These are phyloP conservation scores for Glycine tomentella DNA, from an alignment of 306 rosid species.

Conservation along the genomic window DNA sequence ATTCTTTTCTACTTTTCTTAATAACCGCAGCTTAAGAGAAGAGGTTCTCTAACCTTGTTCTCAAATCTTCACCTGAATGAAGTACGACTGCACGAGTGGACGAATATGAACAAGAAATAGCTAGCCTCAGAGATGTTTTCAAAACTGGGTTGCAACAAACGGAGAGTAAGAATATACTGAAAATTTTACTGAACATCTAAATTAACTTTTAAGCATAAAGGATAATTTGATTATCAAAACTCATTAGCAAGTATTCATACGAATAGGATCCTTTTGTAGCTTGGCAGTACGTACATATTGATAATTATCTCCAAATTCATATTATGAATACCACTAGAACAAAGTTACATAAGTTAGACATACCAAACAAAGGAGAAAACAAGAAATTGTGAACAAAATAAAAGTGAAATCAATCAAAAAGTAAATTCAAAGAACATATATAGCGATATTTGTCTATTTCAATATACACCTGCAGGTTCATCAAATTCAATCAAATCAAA, in stretches of 20 bases:
- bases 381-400: not conserved
- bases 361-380: constrained; percentile 1
- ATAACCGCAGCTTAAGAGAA: not conserved
- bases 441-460: not conserved
- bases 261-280: not conserved
- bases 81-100: not conserved
- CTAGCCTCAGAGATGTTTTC: not conserved
- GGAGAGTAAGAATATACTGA: constrained; percentile 16
- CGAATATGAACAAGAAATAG: constrained; percentile 7
- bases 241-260: constrained; percentile 2
- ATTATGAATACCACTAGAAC: not conserved
- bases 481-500: not conserved
- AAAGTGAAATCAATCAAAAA: constrained; percentile 15
- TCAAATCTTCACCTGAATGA: not conserved
- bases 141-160: constrained; percentile 28
- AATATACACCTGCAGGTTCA: constrained; percentile 10
- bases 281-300: not conserved
- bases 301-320: constrained; percentile 2
- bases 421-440: not conserved
- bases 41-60: constrained; percentile 30
- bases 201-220: constrained; percentile 4
- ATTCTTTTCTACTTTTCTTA: not conserved
- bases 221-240: not conserved
- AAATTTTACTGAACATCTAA: not conserved
- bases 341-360: not conserved